Base-by-base conservation (phyloP, 2,329 filamentous ascomycete genomes). In the Pseudogymnoascus sp. region DNA sequence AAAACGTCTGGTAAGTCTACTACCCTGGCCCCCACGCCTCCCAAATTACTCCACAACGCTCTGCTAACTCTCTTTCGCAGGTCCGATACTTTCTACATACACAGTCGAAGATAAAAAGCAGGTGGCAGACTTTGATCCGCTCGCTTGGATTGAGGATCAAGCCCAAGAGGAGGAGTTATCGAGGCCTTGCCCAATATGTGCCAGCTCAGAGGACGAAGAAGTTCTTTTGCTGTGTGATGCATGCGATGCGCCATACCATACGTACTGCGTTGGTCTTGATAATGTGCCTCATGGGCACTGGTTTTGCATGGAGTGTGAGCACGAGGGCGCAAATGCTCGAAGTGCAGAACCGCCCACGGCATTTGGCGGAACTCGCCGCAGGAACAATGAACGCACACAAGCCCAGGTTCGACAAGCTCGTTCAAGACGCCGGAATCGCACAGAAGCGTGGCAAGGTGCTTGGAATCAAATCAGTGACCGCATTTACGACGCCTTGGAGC, bases 191-290 rank as follows among this genome's bases (percentile, higher is more conserved):
- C 88, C 91, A 60, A 82, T 97, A 60, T 99, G 94, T 78, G 88
- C 89, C 66, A 84, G 85, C 60, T 81, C 86, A 68, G 91, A 94
- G 67, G 85, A 93, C 69, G 89, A 94, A 74, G 89, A 95, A 66
- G 82, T 92, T 16, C 83, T 96, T 60, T 86, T 97, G 67, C 84
- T 96, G 64, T 99, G 94, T 77, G 92, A 97, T 74, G 88, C 86
- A 71, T 99, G 94, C 78, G 89, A 96, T 78, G 87, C 88, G 35
- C 84, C 90, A 45, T 96, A 93, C 70, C 94, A 99, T 75, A 92
- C 92, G 58, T 90, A 95, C 74, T 99, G 94, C 75, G 85, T 96
- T 65, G 92, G 90, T 35, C 82, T 96, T 59, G 87, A 92, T 64
- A 78, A 81, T 61, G 84, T 96, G 62, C 92, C 92, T 22, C 77